Conservation (phyloP, 257 asterid genomes). For the Solanum clarkiae region DNA sequence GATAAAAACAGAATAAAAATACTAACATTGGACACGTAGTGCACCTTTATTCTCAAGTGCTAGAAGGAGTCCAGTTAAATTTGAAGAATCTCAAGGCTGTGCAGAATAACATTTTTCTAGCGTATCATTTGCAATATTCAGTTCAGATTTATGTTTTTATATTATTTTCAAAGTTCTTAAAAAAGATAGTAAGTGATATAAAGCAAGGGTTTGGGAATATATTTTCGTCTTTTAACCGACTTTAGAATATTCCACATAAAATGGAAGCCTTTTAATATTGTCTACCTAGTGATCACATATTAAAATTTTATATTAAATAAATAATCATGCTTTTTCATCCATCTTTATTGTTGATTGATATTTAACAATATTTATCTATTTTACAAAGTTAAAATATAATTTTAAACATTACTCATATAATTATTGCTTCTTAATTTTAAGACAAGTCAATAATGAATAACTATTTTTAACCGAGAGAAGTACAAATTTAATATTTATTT, state of each 20-base stretch:
- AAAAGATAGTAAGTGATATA: background rate
- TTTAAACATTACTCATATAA: no score
- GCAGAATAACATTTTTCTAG: background rate
- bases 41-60: constrained; percentile 1
- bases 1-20: background rate
- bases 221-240: background rate
- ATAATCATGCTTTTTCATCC: background rate
- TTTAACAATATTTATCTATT: no score
- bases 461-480: no score
- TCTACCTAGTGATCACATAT: background rate
- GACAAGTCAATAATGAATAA: no score
- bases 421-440: no score
- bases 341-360: no score
- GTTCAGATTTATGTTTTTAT: background rate
- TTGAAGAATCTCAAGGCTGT: background rate
- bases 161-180: background rate
- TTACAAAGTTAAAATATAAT: no score
- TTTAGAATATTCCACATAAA: background rate
- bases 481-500: no score
- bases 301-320: background rate
- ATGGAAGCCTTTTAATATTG: background rate
- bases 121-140: background rate
- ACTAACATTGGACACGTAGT: background rate
- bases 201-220: background rate
- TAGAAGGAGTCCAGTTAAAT: background rate